Percentiles rank a stretch among this genome's conserved stretches.
Conservation (phyloP, 2,329 filamentous ascomycete species). For the Alternaria angustiovoidea region DNA sequence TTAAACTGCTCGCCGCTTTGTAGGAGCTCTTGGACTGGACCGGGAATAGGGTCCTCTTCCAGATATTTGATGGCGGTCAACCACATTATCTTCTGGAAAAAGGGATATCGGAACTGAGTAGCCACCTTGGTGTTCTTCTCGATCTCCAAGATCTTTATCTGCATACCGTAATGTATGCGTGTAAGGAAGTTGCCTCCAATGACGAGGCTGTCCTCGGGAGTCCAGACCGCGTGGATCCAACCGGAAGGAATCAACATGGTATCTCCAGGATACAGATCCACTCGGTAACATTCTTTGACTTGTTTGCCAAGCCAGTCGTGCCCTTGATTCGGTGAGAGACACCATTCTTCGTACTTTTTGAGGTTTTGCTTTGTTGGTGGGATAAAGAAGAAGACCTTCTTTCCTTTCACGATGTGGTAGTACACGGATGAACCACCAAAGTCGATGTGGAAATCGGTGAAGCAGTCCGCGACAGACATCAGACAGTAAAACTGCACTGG, state of each 20-base stretch:
- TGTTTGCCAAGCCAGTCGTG: slow-evolving; percentile 70
- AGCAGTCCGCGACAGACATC: slow-evolving; percentile 76
- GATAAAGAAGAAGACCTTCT: slow-evolving; percentile 76
- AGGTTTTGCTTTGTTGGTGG: slow-evolving; percentile 72
- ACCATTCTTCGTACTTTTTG: slow-evolving; percentile 76
- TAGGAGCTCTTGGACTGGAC: slow-evolving; percentile 63
- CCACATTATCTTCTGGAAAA: slow-evolving; percentile 76
- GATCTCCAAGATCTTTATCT: slow-evolving; percentile 70
- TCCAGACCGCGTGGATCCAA: slow-evolving; percentile 78
- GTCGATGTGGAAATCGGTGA: slow-evolving; percentile 76
- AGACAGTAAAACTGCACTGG: slow-evolving; percentile 74
- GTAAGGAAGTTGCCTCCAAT: slow-evolving; percentile 77
- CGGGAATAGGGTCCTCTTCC: slow-evolving; percentile 69
- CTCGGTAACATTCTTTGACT: slow-evolving; percentile 71
- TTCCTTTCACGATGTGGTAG: slow-evolving; percentile 73
- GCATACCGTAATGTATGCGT: slow-evolving; percentile 70
- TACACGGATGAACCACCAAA: slow-evolving; percentile 76
- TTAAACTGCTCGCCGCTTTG: slow-evolving; percentile 64
- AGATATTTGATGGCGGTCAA: slow-evolving; percentile 71
- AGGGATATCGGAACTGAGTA: slow-evolving; percentile 71
- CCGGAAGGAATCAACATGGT: slow-evolving; percentile 76
- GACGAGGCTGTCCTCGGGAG: slow-evolving; percentile 72
- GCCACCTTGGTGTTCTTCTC: slow-evolving; percentile 73
- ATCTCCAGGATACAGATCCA: slow-evolving; percentile 71
- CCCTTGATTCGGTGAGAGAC: slow-evolving; percentile 71